These are phyloP conservation scores for Zasmidium citrigriseum DNA, from an alignment of 2,329 filamentous ascomycete species.

Conservation along the genomic window DNA sequence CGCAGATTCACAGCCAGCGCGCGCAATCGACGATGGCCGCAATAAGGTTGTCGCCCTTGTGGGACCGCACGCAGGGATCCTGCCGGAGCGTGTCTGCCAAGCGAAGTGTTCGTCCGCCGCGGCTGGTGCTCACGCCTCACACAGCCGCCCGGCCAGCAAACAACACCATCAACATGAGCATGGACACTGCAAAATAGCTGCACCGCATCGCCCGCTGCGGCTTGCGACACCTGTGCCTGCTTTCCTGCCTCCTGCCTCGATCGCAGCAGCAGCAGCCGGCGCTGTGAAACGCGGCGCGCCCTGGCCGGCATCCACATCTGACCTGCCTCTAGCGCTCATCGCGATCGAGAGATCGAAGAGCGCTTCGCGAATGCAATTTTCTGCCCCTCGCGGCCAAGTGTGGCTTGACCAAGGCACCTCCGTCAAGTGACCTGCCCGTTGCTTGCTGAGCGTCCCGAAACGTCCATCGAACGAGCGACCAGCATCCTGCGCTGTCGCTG, in stretches of 20 bases:
- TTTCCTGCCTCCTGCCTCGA: not conserved
- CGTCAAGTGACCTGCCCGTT: not conserved
- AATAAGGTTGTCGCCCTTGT: not conserved
- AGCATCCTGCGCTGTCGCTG: not conserved
- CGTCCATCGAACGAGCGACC: not conserved
- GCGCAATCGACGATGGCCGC: not conserved
- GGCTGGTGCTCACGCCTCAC: not conserved
- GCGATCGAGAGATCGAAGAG: not conserved
- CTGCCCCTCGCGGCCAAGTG: not conserved
- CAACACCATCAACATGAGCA: not conserved
- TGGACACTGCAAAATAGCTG: no score
- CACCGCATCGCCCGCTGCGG: no score
- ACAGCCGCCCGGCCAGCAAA: not conserved
- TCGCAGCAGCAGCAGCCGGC: constrained; percentile 4
- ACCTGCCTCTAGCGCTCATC: not conserved
- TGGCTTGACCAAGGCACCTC: not conserved
- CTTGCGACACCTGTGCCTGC: not conserved
- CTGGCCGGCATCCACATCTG: not conserved
- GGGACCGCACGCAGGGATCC: not conserved
- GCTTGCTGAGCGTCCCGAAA: no score
- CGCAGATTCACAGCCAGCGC: no score
- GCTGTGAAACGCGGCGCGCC: constrained; percentile 4
- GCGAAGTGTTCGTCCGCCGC: not conserved
- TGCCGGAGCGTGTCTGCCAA: not conserved
- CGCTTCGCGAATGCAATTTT: not conserved